phyloP scores from a whole-genome alignment of 2,329 filamentous ascomycete genomes.

The Cladosporium sp. region DNA sequence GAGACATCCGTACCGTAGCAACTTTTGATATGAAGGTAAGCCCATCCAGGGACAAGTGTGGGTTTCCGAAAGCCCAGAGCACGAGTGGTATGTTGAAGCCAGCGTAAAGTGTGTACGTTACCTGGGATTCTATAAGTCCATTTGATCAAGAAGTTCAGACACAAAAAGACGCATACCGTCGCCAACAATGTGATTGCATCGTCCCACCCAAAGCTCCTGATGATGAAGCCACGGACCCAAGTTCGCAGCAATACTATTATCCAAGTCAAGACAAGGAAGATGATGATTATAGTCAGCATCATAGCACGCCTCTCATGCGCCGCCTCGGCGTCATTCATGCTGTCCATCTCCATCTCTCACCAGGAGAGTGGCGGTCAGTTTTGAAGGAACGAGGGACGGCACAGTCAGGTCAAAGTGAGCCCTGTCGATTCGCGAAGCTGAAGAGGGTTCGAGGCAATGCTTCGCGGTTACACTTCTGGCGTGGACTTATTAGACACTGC shows the following conservation, averaged over 20 bases:
- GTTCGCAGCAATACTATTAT: conserved; percentile 35
- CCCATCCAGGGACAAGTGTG: not conserved
- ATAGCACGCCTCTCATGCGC: not conserved
- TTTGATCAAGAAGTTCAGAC: too few relatives aligned
- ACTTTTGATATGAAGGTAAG: not conserved
- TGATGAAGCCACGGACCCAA: conserved; percentile 37
- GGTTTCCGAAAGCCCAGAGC: conserved; percentile 1
- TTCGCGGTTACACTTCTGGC: too few relatives aligned
- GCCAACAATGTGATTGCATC: conserved; percentile 40
- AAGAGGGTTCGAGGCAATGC: too few relatives aligned
- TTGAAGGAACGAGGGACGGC: too few relatives aligned
- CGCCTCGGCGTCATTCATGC: not conserved
- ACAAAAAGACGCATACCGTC: too few relatives aligned
- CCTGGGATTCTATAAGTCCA: too few relatives aligned
- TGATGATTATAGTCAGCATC: conserved; percentile 13
- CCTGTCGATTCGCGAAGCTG: too few relatives aligned
- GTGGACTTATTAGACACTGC: too few relatives aligned
- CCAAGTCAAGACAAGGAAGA: conserved; percentile 36
- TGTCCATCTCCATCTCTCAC: not conserved
- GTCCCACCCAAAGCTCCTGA: conserved; percentile 42
- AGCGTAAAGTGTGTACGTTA: conserved; percentile 9
- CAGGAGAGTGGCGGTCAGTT: not conserved
- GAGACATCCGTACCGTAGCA: not conserved
- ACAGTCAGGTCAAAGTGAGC: too few relatives aligned
- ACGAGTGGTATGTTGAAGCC: conserved; percentile 12